Conservation (phyloP, 371 early-diverging fungal species). For the Haplosporangium sp. region DNA sequence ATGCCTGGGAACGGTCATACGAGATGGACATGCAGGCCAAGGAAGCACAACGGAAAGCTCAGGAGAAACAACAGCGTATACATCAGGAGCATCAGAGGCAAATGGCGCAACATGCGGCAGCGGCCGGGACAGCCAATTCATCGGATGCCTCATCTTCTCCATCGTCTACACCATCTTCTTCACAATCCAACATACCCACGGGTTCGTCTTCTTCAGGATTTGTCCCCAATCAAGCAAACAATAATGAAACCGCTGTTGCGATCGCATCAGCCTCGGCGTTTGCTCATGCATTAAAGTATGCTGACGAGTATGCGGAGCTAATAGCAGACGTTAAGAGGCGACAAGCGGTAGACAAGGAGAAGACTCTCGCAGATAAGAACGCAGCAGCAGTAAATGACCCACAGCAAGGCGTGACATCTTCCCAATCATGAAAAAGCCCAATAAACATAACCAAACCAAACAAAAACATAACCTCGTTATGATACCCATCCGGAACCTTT, state of each 20-base stretch:
- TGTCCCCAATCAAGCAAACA: conserved; percentile 34
- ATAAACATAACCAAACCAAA: no score
- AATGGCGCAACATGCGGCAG: conserved; percentile 8
- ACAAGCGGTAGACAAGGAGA: conserved; percentile 26
- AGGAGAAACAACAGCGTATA: conserved; percentile 17
- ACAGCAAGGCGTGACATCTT: no score
- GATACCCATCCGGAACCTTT: no score
- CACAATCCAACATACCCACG: conserved; percentile 21
- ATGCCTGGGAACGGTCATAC: conserved; percentile 60
- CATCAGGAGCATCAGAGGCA: conserved; percentile 6
- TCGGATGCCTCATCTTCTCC: conserved; percentile 19
- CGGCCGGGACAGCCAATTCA: conserved; percentile 16
- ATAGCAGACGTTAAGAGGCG: conserved; percentile 53
- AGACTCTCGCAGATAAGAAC: conserved; percentile 9
- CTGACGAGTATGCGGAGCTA: conserved; percentile 57
- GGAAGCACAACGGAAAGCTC: conserved; percentile 13
- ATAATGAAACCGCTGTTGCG: conserved; percentile 15
- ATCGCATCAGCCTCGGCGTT: conserved; percentile 31
- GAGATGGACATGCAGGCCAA: conserved; percentile 26
- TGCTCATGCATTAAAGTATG: conserved; percentile 56
- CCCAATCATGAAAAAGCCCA: no score
- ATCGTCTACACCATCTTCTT: conserved; percentile 27
- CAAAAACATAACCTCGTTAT: no score
- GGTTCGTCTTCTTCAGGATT: conserved; percentile 10
- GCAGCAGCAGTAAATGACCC: neutral